Base-by-base conservation (phyloP, 768 basidiomycete genomes). In the Suillus alpinus region DNA sequence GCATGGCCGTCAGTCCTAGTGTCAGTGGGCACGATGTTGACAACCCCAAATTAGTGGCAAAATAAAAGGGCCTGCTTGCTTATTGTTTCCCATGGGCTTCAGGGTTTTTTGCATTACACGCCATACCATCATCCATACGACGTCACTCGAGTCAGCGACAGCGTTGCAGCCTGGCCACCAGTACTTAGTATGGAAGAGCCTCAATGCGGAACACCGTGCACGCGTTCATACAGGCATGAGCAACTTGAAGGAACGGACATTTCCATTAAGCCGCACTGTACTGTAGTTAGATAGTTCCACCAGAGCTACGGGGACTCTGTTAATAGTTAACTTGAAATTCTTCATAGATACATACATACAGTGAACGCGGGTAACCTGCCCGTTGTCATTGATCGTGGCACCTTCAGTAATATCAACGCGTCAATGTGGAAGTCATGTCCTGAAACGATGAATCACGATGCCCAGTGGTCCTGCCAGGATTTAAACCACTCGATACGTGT, bases 381-480 rank as follows among this genome's bases (percentile, higher is more conserved):
- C 20, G 43, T 40, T 40, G 39, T 40, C 39, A 16, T 40, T 40
- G 16, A 18, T 26, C 26, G 3, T 26, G 26, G 26, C 26, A 26
- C 26, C 26, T 26, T 26, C 26, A 26, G 26, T 26, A 26, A 26
- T 26, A 26, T 26, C 26, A 86, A 82, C 2, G 79, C 85, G 66
- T 86, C 81, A 62, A 86, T 77, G 16, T 73, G 73, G 60, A 86
- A 86, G 71, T 85, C 77, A 34, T 72, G 71, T 3, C 84, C 85
- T 4, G 83, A 83, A 39, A 86, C 74, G 55, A 86, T 81, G 64
- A 86, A 86, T 83, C 84, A 86, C 6, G 85, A 86, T 2, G 85
- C 82, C 74, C n/a, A n/a, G n/a, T 86, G 86, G 63, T 73, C 74
- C 86, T n/a, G n/a, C n/a, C n/a, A n/a, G 85, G 59, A 86, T 83